These are phyloP conservation scores for Clonostachys solani DNA, from an alignment of 2,329 filamentous ascomycete species.

Conservation along the genomic window DNA sequence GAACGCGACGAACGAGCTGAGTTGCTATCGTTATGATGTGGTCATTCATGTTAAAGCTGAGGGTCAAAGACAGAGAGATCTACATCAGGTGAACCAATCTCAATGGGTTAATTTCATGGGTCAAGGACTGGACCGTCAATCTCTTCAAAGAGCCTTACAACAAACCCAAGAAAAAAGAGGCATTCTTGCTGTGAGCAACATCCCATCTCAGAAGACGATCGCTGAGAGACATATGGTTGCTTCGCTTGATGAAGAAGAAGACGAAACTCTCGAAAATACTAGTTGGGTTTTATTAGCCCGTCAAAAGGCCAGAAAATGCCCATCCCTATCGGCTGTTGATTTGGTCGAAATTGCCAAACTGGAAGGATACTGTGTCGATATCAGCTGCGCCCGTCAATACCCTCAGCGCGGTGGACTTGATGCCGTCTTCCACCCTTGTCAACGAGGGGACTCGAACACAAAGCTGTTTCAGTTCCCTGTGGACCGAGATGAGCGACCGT, in stretches of 20 bases:
- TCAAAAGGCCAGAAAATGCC: not conserved
- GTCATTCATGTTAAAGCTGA: conserved; percentile 7
- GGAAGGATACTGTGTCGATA: conserved; percentile 37
- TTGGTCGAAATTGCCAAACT: conserved; percentile 13
- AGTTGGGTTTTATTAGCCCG: not conserved
- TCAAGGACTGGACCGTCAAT: conserved; percentile 2
- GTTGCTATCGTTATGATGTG: conserved; percentile 14
- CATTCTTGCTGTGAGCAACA: conserved; percentile 11
- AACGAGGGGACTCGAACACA: not conserved
- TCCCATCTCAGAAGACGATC: conserved; percentile 20
- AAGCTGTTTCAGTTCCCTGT: conserved; percentile 14
- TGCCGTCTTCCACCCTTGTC: conserved; percentile 22
- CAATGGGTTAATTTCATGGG: conserved; percentile 13
- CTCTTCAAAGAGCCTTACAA: conserved; percentile 2
- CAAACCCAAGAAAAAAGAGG: conserved; percentile 1
- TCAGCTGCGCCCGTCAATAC: conserved; percentile 31
- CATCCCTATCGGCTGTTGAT: conserved; percentile 8
- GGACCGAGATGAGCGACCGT: no score
- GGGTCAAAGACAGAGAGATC: not conserved
- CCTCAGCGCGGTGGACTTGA: conserved; percentile 9
- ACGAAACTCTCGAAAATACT: conserved; percentile 1
- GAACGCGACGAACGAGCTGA: conserved; percentile 15
- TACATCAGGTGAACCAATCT: not conserved
- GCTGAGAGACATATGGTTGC: conserved; percentile 14
- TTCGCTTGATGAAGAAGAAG: conserved; percentile 1